Base-by-base conservation (phyloP, 1,284 basidiomycete genomes). In the Agroathelia rolfsii region DNA sequence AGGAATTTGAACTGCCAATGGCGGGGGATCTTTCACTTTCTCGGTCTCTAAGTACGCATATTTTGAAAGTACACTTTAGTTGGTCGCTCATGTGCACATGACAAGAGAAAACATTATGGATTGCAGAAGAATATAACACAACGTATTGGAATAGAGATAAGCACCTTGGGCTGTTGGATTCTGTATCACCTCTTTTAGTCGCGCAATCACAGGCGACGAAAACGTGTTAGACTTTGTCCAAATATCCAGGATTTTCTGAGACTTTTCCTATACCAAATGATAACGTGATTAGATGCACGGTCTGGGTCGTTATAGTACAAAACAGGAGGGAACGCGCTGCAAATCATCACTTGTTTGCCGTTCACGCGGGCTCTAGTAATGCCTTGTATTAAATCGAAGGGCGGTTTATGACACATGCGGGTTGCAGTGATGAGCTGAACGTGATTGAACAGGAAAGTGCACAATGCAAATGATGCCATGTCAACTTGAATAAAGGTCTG, bases 1-100 rank as follows among this genome's bases (percentile, higher is more conserved):
- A 0, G 92, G 93, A 42, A 96, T 90, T 58, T 96, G 92, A 0
- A 92, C 96, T 2, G 84, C 87, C n/a, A 96, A 66, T 1, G 92
- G 86, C 7, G 86, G 90, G 3, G 90, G n/a, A n/a, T n/a, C n/a
- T n/a, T n/a, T n/a, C n/a, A n/a, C n/a, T n/a, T n/a, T n/a, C n/a
- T n/a, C n/a, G n/a, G n/a, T n/a, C n/a, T n/a, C n/a, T n/a, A n/a
- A n/a, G n/a, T n/a, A n/a, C n/a, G n/a, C n/a, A n/a, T n/a, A n/a
- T n/a, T n/a, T n/a, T n/a, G n/a, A n/a, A n/a, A n/a, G n/a, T n/a
- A n/a, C n/a, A n/a, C n/a, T n/a, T n/a, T n/a, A n/a, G n/a, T n/a
- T n/a, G n/a, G n/a, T n/a, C n/a, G n/a, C n/a, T n/a, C n/a, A n/a
- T n/a, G n/a, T n/a, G 57, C 53, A 47, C 49, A 52, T 28, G 50